Conservation (phyloP, 306 rosid species). For the Begonia masoniana region DNA sequence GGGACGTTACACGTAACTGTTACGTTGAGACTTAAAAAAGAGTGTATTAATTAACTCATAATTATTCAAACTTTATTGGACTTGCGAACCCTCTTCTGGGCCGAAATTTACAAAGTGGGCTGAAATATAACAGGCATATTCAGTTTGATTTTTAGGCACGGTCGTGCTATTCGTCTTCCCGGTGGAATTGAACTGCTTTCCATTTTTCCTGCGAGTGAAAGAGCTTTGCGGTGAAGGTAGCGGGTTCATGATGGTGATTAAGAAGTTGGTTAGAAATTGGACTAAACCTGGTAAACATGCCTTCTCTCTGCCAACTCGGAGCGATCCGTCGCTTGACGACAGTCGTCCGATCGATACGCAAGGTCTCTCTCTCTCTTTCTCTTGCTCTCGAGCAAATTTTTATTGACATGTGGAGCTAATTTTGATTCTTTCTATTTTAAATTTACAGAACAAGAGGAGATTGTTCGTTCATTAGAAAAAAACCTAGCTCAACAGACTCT, state of each 20-base stretch:
- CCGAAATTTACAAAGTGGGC: too few relatives aligned
- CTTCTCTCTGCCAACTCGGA: conserved; percentile 57
- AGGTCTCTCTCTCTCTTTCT: conserved; percentile 29
- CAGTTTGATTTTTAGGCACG: too few relatives aligned
- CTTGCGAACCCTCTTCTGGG: too few relatives aligned
- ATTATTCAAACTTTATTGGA: too few relatives aligned
- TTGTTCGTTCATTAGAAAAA: conserved; percentile 58
- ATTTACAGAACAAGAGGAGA: conserved; percentile 63
- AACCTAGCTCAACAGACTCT: conserved; percentile 56
- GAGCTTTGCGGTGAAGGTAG: not conserved
- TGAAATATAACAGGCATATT: too few relatives aligned
- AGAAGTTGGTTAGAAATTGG: conserved; percentile 43
- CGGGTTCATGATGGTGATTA: conserved; percentile 25
- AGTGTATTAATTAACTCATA: too few relatives aligned
- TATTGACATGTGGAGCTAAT: too few relatives aligned
- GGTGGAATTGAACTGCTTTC: not conserved
- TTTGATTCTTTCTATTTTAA: not conserved
- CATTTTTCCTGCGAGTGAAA: not conserved
- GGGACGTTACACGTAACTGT: too few relatives aligned
- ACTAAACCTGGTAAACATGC: conserved; percentile 24
- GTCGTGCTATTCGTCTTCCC: too few relatives aligned
- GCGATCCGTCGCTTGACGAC: conserved; percentile 30
- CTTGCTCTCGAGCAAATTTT: not conserved
- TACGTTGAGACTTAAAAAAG: too few relatives aligned
- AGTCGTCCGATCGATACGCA: conserved; percentile 50